Base-by-base conservation (phyloP, 2,329 filamentous ascomycete species). In the Chlorencoelia australis region DNA sequence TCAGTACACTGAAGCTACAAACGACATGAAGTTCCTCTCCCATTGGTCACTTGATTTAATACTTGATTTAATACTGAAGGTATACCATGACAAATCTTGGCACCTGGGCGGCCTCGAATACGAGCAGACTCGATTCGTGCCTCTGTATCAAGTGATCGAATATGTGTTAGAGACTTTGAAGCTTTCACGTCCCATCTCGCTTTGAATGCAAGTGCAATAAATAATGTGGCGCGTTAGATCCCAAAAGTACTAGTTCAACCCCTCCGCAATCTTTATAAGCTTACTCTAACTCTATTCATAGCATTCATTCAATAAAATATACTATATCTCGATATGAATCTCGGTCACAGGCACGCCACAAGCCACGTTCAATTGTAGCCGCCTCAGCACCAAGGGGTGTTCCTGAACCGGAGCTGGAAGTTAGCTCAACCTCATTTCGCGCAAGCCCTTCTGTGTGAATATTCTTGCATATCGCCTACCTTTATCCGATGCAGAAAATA, bases 251-350 rank as follows among this genome's bases (percentile, higher is more conserved):
- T 40, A 38, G 39, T 30, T 30, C 29, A 35, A 13, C 20, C n/a
- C 24, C 27, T 39, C 22, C 33, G 37, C 37, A 35, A 20, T 14
- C 34, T 40, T 42, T 32, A 34, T 37, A 39, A 43, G 41, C 42
- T 43, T 42, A 44, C 42, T 39, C 28, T 43, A 22, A 24, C 43
- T 45, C 46, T 49, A 49, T 49, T 41, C 41, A 41, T 49, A 49
- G 46, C 35, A 41, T 17, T 30, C 4, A 11, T 41, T 33, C 39
- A 46, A 49, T 49, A 24, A 47, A 43, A 9, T 18, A 19, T 22
- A 45, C 37, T 40, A 45, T 49, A 32, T 28, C 30, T 39, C 30
- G 26, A 49, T 44, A 43, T 47, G 32, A 41, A 36, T 29, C 29
- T 41, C 37, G 41, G 44, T 47, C 46, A 49, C 46, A 47, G 44